phyloP scores from a whole-genome alignment of 768 basidiomycete species.

The Lactarius quietus region DNA sequence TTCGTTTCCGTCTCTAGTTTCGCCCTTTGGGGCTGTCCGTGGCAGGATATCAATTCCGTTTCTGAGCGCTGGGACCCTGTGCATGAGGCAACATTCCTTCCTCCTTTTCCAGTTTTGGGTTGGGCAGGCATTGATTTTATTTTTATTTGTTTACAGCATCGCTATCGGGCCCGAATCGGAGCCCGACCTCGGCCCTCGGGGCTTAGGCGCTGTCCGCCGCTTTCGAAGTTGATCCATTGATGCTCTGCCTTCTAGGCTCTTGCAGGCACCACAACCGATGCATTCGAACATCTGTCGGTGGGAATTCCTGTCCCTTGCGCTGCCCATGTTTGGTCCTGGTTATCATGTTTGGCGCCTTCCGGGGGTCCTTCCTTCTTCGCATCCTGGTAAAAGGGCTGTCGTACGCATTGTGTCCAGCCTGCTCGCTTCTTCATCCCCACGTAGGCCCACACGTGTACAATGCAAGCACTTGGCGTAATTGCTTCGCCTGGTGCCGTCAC shows the following conservation, averaged over 20 bases:
- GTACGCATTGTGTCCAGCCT: background rate
- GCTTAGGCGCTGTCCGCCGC: background rate
- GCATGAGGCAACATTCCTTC: background rate
- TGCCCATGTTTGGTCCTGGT: background rate
- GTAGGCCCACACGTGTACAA: background rate
- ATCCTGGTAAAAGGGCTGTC: background rate
- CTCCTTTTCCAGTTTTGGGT: background rate
- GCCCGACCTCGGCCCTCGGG: background rate
- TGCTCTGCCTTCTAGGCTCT: background rate
- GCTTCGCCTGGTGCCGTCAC: slow-evolving; percentile 7
- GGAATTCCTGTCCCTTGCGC: background rate
- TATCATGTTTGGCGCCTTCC: background rate
- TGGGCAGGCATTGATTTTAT: background rate
- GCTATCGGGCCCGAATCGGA: slow-evolving; percentile 2
- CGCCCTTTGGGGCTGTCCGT: background rate
- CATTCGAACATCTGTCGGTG: background rate
- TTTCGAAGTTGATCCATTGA: background rate
- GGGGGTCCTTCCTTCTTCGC: background rate
- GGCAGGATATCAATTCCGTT: no score
- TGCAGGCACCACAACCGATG: background rate
- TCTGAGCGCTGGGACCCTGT: no score
- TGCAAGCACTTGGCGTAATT: background rate
- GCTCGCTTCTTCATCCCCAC: background rate
- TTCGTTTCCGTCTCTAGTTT: background rate
- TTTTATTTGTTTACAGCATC: background rate